Evolutionary conservation across 495 filamentous ascomycete species (phyloP), one percentile per base, ranked within the genome.

Genomic region (Penicillium flavigenum): DNA sequence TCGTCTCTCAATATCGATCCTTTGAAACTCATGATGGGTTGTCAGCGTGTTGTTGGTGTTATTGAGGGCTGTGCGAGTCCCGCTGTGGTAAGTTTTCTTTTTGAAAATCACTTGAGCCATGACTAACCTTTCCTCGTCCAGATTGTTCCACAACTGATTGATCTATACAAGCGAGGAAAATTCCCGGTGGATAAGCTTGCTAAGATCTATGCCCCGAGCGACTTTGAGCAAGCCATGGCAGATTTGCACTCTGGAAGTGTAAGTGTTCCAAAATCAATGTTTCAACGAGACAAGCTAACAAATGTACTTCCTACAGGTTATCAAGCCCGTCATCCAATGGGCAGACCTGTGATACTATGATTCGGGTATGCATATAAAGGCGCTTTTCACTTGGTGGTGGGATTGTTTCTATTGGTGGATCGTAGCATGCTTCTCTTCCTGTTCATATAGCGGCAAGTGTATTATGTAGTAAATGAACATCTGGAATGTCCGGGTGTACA

Each of bases 101-200:
- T 49, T 12, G 22, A 34, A 4, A 19, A 32, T 32, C 20, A 45
- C 20, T 43, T 24, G 24, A 19, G 10, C 19, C 24, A 24, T 27
- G 24, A 42, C 52, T 60, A 39, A 60, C 19, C 6, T 34, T 29
- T 0, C 26, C 20, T n/a, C 29, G 12, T 8, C 9, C 34, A 70
- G 67, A 49, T 68, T 48, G 46, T 70, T 31, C 76, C 75, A 0
- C 64, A 61, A 27, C 58, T 78, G 22, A 70, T 79, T 32, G 63
- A 72, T 47, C 60, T 67, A 47, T 78, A 78, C 44, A 63, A 64
- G 24, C 65, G 74, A 47, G 77, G 76, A 8, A 65, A 65, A 42
- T 80, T 80, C 39, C 76, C 76, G 0, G 59, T 79, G 26, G 71
- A 79, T 12, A 56, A 56, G 31, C 62, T 80, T 17, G 66, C 64